Conservation (phyloP, 2,329 filamentous ascomycete genomes). For the Phaeosphaeriaceae sp. region DNA sequence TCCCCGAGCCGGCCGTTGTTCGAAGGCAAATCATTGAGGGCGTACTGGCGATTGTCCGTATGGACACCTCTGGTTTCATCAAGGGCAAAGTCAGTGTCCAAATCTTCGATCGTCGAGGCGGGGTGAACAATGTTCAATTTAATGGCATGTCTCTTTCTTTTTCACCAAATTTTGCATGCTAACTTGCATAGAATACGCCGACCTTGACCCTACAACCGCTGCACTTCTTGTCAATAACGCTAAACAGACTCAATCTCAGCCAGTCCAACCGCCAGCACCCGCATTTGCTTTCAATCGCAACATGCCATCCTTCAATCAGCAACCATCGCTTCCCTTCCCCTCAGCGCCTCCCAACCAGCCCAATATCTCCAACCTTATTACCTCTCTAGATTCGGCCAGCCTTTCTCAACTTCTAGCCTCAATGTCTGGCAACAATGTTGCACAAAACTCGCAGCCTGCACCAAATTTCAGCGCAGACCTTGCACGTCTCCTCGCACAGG, state of each 20-base stretch:
- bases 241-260: constrained; percentile 58
- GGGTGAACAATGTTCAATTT: constrained; percentile 77
- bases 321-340: constrained; percentile 44
- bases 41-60: constrained; percentile 81
- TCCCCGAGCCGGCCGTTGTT: constrained; percentile 79
- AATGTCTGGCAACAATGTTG: constrained; percentile 51
- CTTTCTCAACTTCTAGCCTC: constrained; percentile 74
- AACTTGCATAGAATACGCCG: constrained; percentile 70
- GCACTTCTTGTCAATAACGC: constrained; percentile 80
- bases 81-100: constrained; percentile 79
- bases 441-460: constrained; percentile 51
- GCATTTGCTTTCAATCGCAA: constrained; percentile 36
- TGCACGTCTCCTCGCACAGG: constrained; percentile 47
- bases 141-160: constrained; percentile 59
- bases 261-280: constrained; percentile 41
- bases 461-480: constrained; percentile 45
- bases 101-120: constrained; percentile 80
- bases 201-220: constrained; percentile 78
- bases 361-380: constrained; percentile 70
- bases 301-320: constrained; percentile 42
- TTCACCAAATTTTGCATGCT: constrained; percentile 16
- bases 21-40: constrained; percentile 87
- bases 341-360: constrained; percentile 36
- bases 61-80: constrained; percentile 72
- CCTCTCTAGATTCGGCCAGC: constrained; percentile 70